Base-by-base conservation (phyloP, 805 yeast genomes). In the Pichia occidentalis region DNA sequence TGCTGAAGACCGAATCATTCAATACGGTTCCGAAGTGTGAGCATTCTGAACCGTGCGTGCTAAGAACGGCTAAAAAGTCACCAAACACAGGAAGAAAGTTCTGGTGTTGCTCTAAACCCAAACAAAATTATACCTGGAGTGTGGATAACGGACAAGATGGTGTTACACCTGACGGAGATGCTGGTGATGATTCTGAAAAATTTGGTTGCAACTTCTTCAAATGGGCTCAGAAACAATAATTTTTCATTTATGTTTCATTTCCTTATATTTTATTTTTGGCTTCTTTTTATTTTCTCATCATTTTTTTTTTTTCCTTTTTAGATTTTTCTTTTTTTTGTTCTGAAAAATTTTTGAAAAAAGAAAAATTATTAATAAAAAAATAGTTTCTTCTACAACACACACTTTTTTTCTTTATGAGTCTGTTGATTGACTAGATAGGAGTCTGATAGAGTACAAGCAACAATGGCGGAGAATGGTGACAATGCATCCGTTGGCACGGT, bases 151-250 rank as follows among this genome's bases (percentile, higher is more conserved):
- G 65, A 16, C 47, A 44, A 19, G 43, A 47, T 5, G 34, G 6
- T 7, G 4, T 9, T n/a, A 14, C 26, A 3, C 21, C 32, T n/a
- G 37, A 12, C 17, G 44, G 38, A 3, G 19, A 19, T 11, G 24
- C 28, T 10, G 29, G 36, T 18, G 14, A 35, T 23, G 25, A 34
- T 23, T 37, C n/a, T 12, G 43, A 24, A 24, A 62, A 59, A 10
- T 60, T 54, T 34, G 65, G 64, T n/a, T 75, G 80, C 53, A 74
- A 71, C 1, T 73, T 55, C 47, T 75, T 75, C 51, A 65, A 73
- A 53, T 74, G 80, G 80, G 68, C 61, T 10, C 59, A 50, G 27
- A 52, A 50, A 36, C 37, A 20, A 34, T n/a, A 13, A 17, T 17
- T 26, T 27, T 32, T 25, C 18, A 19, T 13, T 24, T 11, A 9